Percentiles rank a stretch among this genome's conserved stretches.
These are phyloP conservation scores for Trichosporon inkin DNA, from an alignment of 1,284 basidiomycete genomes.

Conservation along the genomic window DNA sequence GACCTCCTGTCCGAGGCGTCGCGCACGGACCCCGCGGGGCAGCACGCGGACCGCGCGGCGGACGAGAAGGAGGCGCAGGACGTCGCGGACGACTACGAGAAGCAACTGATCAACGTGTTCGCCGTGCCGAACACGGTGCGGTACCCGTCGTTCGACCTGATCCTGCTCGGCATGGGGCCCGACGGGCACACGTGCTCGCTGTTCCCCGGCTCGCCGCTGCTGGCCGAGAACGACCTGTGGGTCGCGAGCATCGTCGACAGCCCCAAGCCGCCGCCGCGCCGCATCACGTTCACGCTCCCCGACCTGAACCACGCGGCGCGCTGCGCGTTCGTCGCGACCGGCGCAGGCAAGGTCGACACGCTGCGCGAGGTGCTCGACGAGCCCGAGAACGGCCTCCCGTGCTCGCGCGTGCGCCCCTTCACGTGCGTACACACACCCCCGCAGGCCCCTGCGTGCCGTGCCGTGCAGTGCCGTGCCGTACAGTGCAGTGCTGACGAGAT, in stretches of 20 bases:
- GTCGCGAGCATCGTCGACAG: conserved; percentile 89
- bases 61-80: conserved; percentile 66
- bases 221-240: conserved; percentile 84
- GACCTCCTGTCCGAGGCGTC: conserved; percentile 57
- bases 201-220: conserved; percentile 86
- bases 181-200: conserved; percentile 97
- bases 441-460: too few relatives aligned
- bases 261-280: conserved; percentile 84
- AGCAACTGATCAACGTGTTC: conserved; percentile 85
- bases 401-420: conserved; percentile 72
- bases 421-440: too few relatives aligned
- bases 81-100: conserved; percentile 87
- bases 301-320: conserved; percentile 87
- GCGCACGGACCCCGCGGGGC: conserved; percentile 44
- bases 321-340: conserved; percentile 81
- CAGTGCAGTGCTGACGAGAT: too few relatives aligned
- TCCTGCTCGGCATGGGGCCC: conserved; percentile 87
- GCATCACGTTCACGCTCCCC: conserved; percentile 71
- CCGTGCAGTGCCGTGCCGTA: too few relatives aligned
- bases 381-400: conserved; percentile 75
- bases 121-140: conserved; percentile 74
- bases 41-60: conserved; percentile 45
- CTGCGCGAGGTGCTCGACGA: conserved; percentile 71
- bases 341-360: conserved; percentile 76
- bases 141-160: conserved; percentile 91